phyloP scores from a whole-genome alignment of 2,329 filamentous ascomycete genomes.

The Hypocrella siamensis region DNA sequence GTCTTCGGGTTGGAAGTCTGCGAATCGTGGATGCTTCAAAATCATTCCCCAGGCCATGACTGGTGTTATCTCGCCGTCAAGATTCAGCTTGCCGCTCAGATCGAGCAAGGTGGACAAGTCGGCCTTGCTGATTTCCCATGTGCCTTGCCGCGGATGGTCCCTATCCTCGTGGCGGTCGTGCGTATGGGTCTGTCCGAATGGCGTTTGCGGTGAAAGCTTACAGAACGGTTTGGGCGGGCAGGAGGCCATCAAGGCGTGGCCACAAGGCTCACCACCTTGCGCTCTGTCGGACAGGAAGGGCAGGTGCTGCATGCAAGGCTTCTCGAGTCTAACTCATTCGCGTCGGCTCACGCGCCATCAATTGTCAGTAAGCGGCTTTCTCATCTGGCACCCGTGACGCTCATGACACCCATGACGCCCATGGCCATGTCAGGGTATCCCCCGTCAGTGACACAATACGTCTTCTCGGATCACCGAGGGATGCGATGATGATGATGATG shows the following conservation, averaged over 20 bases:
- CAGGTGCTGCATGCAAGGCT: constrained; percentile 84
- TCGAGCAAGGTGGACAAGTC: constrained; percentile 73
- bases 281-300: constrained; percentile 56
- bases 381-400: no score
- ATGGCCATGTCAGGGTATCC: no score
- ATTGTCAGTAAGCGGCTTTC: no score
- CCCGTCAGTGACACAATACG: no score
- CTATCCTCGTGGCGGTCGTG: constrained; percentile 12
- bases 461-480: no score
- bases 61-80: constrained; percentile 84
- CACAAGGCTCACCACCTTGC: constrained; percentile 51
- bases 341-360: no score
- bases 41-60: constrained; percentile 90
- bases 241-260: constrained; percentile 86
- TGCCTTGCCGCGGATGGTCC: constrained; percentile 44
- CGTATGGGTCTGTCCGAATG: constrained; percentile 32
- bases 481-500: no score
- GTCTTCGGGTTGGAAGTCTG: constrained; percentile 50
- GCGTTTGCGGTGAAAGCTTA: constrained; percentile 31
- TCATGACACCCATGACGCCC: no score
- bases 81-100: constrained; percentile 65
- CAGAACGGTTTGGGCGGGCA: constrained; percentile 57
- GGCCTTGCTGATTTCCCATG: constrained; percentile 62
- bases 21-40: constrained; percentile 52
- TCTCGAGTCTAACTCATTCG: constrained; percentile 81